A percentile compares a stretch with the other conserved stretches of the same genome.
Conservation (phyloP, 2,329 filamentous ascomycete species). For the Fusarium concolor region DNA sequence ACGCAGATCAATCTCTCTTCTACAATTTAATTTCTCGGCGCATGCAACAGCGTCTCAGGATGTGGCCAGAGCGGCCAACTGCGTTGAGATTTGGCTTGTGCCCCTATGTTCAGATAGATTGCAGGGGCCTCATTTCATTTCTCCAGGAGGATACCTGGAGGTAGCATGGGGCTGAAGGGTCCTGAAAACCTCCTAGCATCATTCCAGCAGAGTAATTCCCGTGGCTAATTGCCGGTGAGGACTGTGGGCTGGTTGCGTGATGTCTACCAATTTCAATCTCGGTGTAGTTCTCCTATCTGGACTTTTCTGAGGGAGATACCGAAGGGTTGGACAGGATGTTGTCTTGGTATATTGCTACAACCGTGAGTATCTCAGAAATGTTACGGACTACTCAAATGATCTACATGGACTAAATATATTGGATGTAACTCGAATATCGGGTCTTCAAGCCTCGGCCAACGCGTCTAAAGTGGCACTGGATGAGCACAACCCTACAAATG, state of each 20-base stretch:
- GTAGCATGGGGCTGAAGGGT: conserved; percentile 5
- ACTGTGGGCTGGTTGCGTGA: not conserved
- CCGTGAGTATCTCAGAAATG: not conserved
- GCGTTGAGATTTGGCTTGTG: conserved; percentile 4
- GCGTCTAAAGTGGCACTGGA: conserved; percentile 3
- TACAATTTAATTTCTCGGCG: conserved; percentile 15
- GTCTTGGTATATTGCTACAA: not conserved
- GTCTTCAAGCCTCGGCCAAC: not conserved
- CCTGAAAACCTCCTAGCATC: conserved; percentile 11
- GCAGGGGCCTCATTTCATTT: conserved; percentile 33
- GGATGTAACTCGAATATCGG: conserved; percentile 12
- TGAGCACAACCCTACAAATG: conserved; percentile 16
- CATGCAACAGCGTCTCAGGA: not conserved
- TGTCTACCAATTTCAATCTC: conserved; percentile 15
- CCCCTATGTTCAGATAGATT: conserved; percentile 32
- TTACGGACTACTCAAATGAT: conserved; percentile 15
- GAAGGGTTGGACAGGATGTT: not conserved
- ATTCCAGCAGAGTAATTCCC: conserved; percentile 16
- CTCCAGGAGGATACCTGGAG: conserved; percentile 25
- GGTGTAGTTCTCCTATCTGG: conserved; percentile 8
- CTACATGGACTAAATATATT: conserved; percentile 5
- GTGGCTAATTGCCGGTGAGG: conserved; percentile 19
- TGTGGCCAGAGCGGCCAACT: conserved; percentile 25
- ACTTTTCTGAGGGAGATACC: not conserved
- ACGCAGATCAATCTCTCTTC: conserved; percentile 18